Evolutionary conservation across 2,329 filamentous ascomycete genomes (phyloP).

Genomic region (Cucurbitaria berberidis): DNA sequence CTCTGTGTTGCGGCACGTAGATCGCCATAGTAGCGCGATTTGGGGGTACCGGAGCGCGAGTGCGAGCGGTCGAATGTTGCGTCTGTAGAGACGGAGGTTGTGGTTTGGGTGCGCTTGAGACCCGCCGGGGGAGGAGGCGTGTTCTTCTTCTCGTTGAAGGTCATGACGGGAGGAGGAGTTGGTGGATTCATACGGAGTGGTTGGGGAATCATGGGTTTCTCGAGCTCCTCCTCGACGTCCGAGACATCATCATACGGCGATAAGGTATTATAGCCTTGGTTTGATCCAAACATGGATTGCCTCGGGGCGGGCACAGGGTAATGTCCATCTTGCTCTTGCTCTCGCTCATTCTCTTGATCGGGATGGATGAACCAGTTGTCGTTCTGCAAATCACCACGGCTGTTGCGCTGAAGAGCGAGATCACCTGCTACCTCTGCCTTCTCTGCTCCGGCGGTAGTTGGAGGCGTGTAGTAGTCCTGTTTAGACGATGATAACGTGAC

Average conservation of each 20-base stretch:
- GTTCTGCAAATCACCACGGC: constrained; percentile 46
- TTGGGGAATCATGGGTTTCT: constrained; percentile 43
- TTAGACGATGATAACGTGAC: constrained; percentile 34
- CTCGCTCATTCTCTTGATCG: constrained; percentile 24
- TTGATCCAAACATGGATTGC: constrained; percentile 33
- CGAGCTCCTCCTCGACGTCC: constrained; percentile 35
- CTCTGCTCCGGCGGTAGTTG: constrained; percentile 22
- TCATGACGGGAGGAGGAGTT: constrained; percentile 38
- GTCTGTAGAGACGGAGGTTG: constrained; percentile 34
- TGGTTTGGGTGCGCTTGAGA: constrained; percentile 33
- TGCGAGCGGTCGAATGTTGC: constrained; percentile 39
- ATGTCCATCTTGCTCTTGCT: constrained; percentile 16
- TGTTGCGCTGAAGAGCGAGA: constrained; percentile 36
- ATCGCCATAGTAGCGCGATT: constrained; percentile 56
- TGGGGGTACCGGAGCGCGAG: constrained; percentile 45
- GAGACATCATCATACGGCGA: constrained; percentile 37
- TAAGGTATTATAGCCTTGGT: constrained; percentile 38
- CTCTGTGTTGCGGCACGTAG: constrained; percentile 52
- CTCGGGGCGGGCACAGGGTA: constrained; percentile 20
- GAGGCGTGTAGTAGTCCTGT: constrained; percentile 40
- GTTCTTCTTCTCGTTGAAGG: constrained; percentile 19
- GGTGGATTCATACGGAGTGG: constrained; percentile 58
- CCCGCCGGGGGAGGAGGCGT: constrained; percentile 22
- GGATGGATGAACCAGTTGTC: constrained; percentile 57
- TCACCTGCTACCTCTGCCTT: constrained; percentile 31